Evolutionary conservation across 2,329 filamentous ascomycete genomes (phyloP), one percentile per base, ranked within the genome.

Genomic region (Trichoderma koningiopsis): DNA sequence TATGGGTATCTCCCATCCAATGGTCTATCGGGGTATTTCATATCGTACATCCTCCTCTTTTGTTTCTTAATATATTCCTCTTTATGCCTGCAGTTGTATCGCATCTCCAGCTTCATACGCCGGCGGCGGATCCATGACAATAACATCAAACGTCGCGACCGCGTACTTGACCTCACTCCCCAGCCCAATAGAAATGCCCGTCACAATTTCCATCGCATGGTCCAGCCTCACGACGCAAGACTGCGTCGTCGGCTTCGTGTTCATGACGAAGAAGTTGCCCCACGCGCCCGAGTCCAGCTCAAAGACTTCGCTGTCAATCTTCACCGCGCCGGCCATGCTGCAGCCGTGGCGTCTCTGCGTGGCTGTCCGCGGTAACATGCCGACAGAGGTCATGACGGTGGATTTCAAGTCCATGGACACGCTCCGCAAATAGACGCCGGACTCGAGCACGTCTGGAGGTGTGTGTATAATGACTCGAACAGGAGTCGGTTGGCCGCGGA

Each of bases 71-170:
- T 35, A 5, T 24, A 7, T 35, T 35, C 24, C 5, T 11, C 13
- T 24, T 43, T 43, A 64, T 16, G 61, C 61, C 3, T 64, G 31
- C 22, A 64, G 14, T 24, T 56, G 31, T 31, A 64, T 29, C 49
- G 61, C 61, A 55, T 64, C 22, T 14, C 60, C 47, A 33, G 29
- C 60, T 57, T 65, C 62, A 27, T 67, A 67, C 8, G 63, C 63
- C 29, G 63, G 63, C 1, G 63, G 63, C n/a, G 63, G 63, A 37
- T 67, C 63, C 63, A 67, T 67, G n/a, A 67, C 40, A 37, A 67
- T 29, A 16, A 58, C 55, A 3, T 59, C 55, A 59, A 58, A 47
- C 16, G 55, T 47, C 29, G 63, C 63, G 33, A 49, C 55, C 29
- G 63, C 63, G 59, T 59, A 67, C 55, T 57, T 67, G 19, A 67